Percentiles rank a stretch among this genome's conserved stretches.
These are phyloP conservation scores for Pythium chondricola DNA, from an alignment of 352 stramenopile genomes.

Conservation along the genomic window DNA sequence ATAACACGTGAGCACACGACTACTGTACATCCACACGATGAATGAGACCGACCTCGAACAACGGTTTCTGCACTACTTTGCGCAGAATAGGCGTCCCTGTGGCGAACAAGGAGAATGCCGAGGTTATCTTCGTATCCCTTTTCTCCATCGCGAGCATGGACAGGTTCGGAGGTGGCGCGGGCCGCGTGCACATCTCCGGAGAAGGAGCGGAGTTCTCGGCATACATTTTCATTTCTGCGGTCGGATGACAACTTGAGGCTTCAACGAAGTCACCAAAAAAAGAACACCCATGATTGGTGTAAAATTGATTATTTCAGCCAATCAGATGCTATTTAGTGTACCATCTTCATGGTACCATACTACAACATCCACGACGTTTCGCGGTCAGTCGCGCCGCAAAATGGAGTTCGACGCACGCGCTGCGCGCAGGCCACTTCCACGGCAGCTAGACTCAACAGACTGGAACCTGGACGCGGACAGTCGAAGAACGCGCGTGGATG, in stretches of 20 bases:
- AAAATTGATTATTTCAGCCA: no score
- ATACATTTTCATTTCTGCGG: neutral
- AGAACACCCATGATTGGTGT: no score
- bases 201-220: conserved; percentile 3
- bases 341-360: no score
- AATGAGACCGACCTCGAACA: conserved; percentile 73
- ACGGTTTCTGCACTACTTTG: conserved; percentile 59
- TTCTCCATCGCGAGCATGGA: neutral
- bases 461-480: conserved; percentile 24
- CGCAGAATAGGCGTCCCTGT: conserved; percentile 30
- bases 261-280: no score
- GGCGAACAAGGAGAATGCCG: conserved; percentile 9
- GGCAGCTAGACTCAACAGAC: conserved; percentile 40
- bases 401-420: conserved; percentile 22
- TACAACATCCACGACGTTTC: conserved; percentile 9
- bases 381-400: conserved; percentile 6
- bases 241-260: no score
- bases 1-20: no score
- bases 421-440: conserved; percentile 34
- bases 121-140: neutral
- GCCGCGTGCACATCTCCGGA: conserved; percentile 1
- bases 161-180: conserved; percentile 8
- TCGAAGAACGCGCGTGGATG: neutral
- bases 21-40: no score
- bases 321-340: no score